Percentiles rank a stretch among this genome's conserved stretches.
Evolutionary conservation across 192 early-diverging fungal genomes (phyloP).

Genomic region (Rhizophlyctis rosea): DNA sequence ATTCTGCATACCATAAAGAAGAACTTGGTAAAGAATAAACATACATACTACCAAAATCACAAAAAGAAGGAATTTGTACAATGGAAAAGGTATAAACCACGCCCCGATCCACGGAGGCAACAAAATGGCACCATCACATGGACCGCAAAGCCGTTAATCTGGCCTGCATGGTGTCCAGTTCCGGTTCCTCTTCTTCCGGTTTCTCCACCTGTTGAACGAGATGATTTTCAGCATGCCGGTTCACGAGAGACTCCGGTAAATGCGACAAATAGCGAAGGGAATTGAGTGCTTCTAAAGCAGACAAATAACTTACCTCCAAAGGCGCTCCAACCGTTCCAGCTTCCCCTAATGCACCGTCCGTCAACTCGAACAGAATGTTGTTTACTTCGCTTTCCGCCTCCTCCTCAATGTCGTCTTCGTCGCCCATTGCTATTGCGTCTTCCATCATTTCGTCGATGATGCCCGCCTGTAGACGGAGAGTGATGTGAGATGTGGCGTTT

Average conservation of each 20-base stretch:
- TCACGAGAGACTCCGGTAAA: conserved; percentile 20
- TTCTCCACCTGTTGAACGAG: conserved; percentile 36
- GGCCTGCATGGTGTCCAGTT: conserved; percentile 80
- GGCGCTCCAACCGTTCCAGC: conserved; percentile 57
- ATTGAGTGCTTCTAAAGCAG: not conserved
- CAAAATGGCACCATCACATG: conserved; percentile 24
- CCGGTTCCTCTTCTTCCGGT: conserved; percentile 67
- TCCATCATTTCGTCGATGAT: conserved; percentile 95
- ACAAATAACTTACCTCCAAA: conserved; percentile 37
- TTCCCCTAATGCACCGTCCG: conserved; percentile 70
- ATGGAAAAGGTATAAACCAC: no score
- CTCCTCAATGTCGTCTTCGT: conserved; percentile 89
- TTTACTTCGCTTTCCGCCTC: conserved; percentile 94
- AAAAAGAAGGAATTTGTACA: no score
- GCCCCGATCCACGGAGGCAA: no score
- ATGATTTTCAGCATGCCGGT: not conserved
- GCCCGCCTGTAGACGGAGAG: conserved; percentile 63
- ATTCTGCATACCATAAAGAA: no score
- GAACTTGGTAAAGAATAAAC: no score
- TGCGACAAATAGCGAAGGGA: conserved; percentile 2
- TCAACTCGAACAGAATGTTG: conserved; percentile 84
- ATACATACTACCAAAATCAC: no score
- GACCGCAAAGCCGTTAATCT: conserved; percentile 78
- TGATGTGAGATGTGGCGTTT: not conserved
- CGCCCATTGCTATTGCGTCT: conserved; percentile 80